phyloP scores from a whole-genome alignment of 192 early-diverging fungal species.

The Entophlyctis luteolus region DNA sequence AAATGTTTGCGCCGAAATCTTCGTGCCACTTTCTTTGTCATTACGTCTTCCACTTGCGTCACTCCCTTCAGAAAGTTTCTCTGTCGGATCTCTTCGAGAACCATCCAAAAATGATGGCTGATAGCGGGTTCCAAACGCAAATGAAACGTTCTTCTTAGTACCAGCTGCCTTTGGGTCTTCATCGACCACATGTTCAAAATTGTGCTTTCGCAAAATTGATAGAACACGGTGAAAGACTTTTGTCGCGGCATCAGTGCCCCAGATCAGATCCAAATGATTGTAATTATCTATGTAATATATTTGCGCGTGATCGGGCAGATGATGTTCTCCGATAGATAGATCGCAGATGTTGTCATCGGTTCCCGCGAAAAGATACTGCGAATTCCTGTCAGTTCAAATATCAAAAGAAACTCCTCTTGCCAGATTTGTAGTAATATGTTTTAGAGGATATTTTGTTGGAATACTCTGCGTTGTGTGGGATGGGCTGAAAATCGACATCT shows the following conservation, averaged over 20 bases:
- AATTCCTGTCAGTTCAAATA: too few species aligned
- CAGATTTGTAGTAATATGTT: background rate
- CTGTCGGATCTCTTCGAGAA: too few species aligned
- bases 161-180: too few species aligned
- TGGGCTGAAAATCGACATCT: background rate
- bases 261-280: conserved; percentile 20
- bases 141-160: background rate
- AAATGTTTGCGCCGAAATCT: too few species aligned
- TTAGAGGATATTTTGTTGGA: conserved; percentile 8
- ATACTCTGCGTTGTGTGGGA: background rate
- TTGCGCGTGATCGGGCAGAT: conserved; percentile 2
- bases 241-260: conserved; percentile 1
- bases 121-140: background rate
- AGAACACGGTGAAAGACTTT: background rate
- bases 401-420: background rate
- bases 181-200: background rate
- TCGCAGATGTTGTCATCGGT: conserved; percentile 2
- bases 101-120: background rate
- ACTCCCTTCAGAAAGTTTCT: too few species aligned
- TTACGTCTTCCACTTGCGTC: too few species aligned
- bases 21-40: too few species aligned
- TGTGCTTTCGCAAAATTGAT: background rate
- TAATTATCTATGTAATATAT: background rate
- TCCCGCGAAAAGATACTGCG: background rate
- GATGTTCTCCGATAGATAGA: background rate